Percentiles rank a stretch among this genome's conserved stretches.
These are phyloP conservation scores for Farysia itapuensis DNA, from an alignment of 1,284 basidiomycete genomes.

Conservation along the genomic window DNA sequence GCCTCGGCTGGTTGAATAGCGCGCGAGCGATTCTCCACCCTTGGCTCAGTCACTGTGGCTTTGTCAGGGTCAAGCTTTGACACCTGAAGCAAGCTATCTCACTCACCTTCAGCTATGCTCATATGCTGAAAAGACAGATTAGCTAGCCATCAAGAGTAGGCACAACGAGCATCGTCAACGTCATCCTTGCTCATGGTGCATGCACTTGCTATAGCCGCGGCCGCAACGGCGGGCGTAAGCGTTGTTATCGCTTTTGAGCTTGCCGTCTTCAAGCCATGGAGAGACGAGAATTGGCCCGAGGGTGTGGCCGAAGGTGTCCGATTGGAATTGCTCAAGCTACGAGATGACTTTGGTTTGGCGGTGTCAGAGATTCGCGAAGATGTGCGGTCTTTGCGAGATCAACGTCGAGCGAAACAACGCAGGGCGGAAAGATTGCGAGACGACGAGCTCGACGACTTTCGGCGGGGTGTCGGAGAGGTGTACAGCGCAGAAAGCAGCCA, in stretches of 20 bases:
- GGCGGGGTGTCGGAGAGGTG: constrained; percentile 15
- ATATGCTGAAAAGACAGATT: too few relatives aligned
- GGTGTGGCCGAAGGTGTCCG: constrained; percentile 35
- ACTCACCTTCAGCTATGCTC: too few relatives aligned
- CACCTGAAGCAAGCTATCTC: too few relatives aligned
- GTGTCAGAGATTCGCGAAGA: constrained; percentile 26
- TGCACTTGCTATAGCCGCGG: constrained; percentile 36
- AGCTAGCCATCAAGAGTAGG: too few relatives aligned
- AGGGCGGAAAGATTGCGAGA: constrained; percentile 17
- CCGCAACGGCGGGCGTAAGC: constrained; percentile 37
- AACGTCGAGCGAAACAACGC: constrained; percentile 1
- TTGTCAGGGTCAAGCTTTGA: too few relatives aligned
- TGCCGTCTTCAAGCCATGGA: constrained; percentile 42
- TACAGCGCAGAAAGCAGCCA: constrained; percentile 11
- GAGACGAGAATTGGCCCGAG: constrained; percentile 43
- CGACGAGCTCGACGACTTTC: constrained; percentile 32
- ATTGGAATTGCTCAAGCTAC: constrained; percentile 24
- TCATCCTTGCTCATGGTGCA: constrained; percentile 35
- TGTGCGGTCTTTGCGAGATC: constrained; percentile 5
- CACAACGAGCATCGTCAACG: too few relatives aligned
- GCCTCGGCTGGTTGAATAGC: too few relatives aligned
- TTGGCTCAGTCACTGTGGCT: too few relatives aligned
- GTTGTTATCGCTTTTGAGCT: constrained; percentile 46
- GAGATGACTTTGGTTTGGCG: constrained; percentile 24
- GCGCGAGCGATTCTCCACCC: too few relatives aligned